phyloP scores from a whole-genome alignment of 2,329 filamentous ascomycete species.

The Trichoderma sp. region DNA sequence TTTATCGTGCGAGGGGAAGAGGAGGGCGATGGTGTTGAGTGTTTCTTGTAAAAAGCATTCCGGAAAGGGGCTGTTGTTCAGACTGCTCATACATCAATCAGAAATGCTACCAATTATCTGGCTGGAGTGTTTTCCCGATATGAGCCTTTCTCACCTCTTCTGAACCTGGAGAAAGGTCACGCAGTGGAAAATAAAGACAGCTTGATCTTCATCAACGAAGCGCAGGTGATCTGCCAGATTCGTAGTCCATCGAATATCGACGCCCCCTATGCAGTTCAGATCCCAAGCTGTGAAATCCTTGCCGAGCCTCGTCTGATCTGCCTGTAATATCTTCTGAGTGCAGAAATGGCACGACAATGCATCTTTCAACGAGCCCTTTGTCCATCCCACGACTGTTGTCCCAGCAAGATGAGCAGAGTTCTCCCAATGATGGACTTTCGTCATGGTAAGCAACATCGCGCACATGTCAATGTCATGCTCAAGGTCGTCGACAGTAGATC shows the following conservation, averaged over 20 bases:
- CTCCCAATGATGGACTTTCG: neutral
- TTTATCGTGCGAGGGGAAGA: conserved; percentile 40
- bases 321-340: conserved; percentile 1
- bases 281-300: conserved; percentile 24
- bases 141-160: conserved; percentile 25
- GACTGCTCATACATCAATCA: neutral
- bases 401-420: neutral
- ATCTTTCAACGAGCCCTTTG: neutral
- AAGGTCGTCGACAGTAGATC: neutral
- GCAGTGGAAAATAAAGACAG: conserved; percentile 46
- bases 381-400: conserved; percentile 10
- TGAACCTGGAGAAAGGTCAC: conserved; percentile 42
- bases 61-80: conserved; percentile 35
- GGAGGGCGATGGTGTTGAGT: conserved; percentile 41
- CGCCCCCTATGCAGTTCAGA: conserved; percentile 39
- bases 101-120: neutral
- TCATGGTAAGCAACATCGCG: conserved; percentile 19
- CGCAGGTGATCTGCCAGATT: conserved; percentile 48
- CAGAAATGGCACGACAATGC: conserved; percentile 1
- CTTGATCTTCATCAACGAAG: conserved; percentile 44
- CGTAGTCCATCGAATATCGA: conserved; percentile 43
- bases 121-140: no score
- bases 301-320: conserved; percentile 16
- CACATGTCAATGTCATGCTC: conserved; percentile 18
- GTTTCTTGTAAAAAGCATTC: conserved; percentile 42